Evolutionary conservation across 257 asterid species (phyloP), one percentile per base, ranked within the genome.

Genomic region (Solanum chiquidenum): DNA sequence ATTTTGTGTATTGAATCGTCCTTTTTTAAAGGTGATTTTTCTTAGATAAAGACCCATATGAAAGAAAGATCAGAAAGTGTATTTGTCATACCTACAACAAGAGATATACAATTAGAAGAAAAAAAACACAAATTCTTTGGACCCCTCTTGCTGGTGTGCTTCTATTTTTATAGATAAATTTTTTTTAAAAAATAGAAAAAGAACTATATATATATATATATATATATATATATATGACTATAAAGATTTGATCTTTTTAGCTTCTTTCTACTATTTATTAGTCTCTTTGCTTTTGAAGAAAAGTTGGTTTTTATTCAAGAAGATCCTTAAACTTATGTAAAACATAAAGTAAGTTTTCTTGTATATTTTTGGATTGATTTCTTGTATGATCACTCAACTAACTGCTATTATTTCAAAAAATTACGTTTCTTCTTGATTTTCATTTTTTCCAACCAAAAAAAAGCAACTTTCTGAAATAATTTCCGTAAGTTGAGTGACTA

Each of bases 241-340:
- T 89, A 90, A 93, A 91, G 93, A 82, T 91, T 87, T 84, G 86
- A 91, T 92, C 91, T 91, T 92, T 89, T 55, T 76, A 34, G 89
- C 88, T 87, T 89, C 75, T 83, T 72, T 62, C 73, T 8, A 46
- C 44, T 58, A 35, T 38, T 37, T 38, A 37, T 37, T 38, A 29
- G 62, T 38, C 89, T 46, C 73, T 86, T 72, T 87, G 77, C 88
- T 60, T 84, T 6, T 44, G 7, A 79, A 9, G 9, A 44, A 27
- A 3, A 25, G 4, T 76, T 40, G n/a, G 20, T 10, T 83, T 76
- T 55, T 64, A 34, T 73, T 20, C 25, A 49, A 38, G 79, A 75
- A 23, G 29, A 52, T 46, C 37, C 72, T 84, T 18, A 31, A 84
- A 42, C 14, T 85, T 33, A 42, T 33, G 46, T 66, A 85, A 82